Base-by-base conservation (phyloP, 345 rosid species). In the Isatis tinctoria region DNA sequence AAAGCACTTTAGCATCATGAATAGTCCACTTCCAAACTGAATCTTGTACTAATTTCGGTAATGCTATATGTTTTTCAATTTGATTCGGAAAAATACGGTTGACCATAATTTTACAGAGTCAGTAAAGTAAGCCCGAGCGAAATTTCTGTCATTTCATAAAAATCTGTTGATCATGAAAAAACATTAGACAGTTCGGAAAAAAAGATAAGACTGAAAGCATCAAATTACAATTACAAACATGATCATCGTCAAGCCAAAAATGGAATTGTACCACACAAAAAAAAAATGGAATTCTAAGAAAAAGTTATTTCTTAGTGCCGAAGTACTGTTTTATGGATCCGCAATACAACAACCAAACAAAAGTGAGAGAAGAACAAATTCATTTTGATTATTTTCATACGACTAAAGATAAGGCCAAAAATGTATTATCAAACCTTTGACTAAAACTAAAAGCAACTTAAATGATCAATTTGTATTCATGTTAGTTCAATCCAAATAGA, bases 401-500 rank as follows among this genome's bases (percentile, higher is more conserved):
- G 54, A 2, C 51, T 16, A 64, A 56, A 71, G 67, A 39, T 27
- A 81, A 86, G 81, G 77, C 73, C 79, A 52, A 69, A 65, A 35
- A 14, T 70, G 27, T 14, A 36, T 52, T 48, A 59, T 74, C 52
- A 61, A 72, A 37, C 60, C 30, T 48, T 45, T 20, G 13, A 30
- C 63, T 17, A 54, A 33, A 18, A 2, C 35, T 28, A 43, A 58
- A 41, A 41, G 45, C 48, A 47, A 44, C 57, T 28, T 14, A 44
- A 43, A 13, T 27, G 40, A 67, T 68, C 6, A 6, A 39, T 40
- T 40, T 52, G 28, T 24, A 10, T 39, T 40, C 27, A n/a, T 10
- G 39, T n/a, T n/a, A n/a, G n/a, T n/a, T n/a, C n/a, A n/a, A n/a
- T n/a, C n/a, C n/a, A n/a, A n/a, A n/a, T n/a, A n/a, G n/a, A n/a